Evolutionary conservation across 805 yeast genomes (phyloP), one percentile per base, ranked within the genome.

Genomic region (Metschnikowia chrysomelidarum): DNA sequence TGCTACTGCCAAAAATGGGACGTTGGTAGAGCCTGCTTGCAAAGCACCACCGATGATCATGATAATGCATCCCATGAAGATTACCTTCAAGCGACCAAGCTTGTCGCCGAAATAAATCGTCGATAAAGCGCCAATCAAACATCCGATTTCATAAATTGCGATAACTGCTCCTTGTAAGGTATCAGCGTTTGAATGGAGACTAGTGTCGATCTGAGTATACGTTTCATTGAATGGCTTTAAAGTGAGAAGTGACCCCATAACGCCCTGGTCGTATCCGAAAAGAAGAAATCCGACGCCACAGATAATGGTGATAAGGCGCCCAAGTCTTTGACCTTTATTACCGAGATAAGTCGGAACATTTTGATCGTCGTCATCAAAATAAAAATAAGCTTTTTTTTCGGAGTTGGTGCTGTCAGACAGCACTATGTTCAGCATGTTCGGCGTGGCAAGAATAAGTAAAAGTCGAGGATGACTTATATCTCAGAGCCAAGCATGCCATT

Each of bases 181-280:
- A 4, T 51, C 40, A 12, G 46, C 42, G 7, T 25, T 25, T 8
- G 35, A 34, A 20, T 47, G 39, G 12, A 39, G 21, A 13, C 33
- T 29, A 10, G 35, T 35, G 40, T 50, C 47, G 13, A 52, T 51
- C n/a, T 43, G 34, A 1, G 49, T 36, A 38, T 49, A 52, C 6
- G 47, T 40, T 19, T 48, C 31, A 19, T 41, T 41, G 24, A 52
- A 52, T 10, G 52, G 40, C 21, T 41, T 42, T 13, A 52, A 31
- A 2, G 56, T 51, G 33, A 52, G 46, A 30, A 52, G 50, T 22
- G 51, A 43, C 5, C 57, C 59, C 67, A 67, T 65, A 40, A 67
- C 59, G 29, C 71, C 73, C 40, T 66, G 72, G 43, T 67, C 73
- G 40, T 42, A 42, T 17, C 73, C 73, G 36, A 65, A 63, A 42